Evolutionary conservation across 257 asterid species (phyloP).

Genomic region (Ilex asprella): DNA sequence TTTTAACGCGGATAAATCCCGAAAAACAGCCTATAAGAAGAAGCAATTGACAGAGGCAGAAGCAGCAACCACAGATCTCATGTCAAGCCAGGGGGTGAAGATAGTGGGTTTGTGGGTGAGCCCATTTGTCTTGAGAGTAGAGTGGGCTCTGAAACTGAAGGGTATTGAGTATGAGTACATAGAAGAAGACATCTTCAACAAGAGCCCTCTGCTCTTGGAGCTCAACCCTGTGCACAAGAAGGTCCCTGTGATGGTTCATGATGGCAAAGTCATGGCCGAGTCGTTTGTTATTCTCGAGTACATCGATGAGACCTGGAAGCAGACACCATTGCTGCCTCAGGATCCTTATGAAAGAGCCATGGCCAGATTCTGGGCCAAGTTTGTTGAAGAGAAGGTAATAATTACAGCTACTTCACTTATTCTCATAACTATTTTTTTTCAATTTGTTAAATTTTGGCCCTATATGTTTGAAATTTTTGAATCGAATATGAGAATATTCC

Average conservation of each 20-base stretch:
- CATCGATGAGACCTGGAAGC: constrained; percentile 34
- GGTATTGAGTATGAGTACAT: constrained; percentile 33
- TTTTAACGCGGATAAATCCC: too few relatives aligned
- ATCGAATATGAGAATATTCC: too few relatives aligned
- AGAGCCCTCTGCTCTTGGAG: constrained; percentile 21
- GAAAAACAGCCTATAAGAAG: too few relatives aligned
- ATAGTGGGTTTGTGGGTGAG: constrained; percentile 39
- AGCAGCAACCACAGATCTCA: background rate
- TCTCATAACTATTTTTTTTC: too few relatives aligned
- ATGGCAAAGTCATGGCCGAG: constrained; percentile 27
- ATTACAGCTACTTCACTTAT: too few relatives aligned
- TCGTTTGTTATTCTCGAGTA: constrained; percentile 34
- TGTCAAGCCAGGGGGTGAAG: constrained; percentile 12
- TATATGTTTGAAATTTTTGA: too few relatives aligned
- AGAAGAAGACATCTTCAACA: constrained; percentile 36
- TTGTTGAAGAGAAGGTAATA: constrained; percentile 29
- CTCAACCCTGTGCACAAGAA: constrained; percentile 24
- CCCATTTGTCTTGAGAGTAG: constrained; percentile 32
- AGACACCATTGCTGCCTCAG: constrained; percentile 26
- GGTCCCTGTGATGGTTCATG: constrained; percentile 42
- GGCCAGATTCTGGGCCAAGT: constrained; percentile 34
- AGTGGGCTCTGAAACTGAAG: constrained; percentile 38
- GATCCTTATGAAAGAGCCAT: constrained; percentile 28
- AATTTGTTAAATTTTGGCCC: too few relatives aligned
- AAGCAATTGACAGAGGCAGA: too few relatives aligned